Evolutionary conservation across 352 stramenopile genomes (phyloP), one percentile per base, ranked within the genome.

Genomic region (Pythium phragmiticola): DNA sequence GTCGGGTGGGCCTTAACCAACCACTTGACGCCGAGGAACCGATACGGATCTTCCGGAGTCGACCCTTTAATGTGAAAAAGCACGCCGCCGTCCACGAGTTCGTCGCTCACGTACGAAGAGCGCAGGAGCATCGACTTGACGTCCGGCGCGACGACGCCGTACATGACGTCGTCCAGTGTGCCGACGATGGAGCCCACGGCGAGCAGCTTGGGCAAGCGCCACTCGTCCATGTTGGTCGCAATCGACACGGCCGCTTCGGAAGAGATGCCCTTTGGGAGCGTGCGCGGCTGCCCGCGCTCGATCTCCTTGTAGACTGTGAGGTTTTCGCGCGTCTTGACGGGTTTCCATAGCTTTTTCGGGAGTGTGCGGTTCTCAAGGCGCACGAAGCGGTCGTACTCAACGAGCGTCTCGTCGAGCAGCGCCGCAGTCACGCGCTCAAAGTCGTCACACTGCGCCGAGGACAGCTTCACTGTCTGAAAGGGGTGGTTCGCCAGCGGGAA

Each of bases 91-190:
- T 89, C 80, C 17, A 81, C 67, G 42, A 83, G 59, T 8, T 77
- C 75, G 63, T 88, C 75, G 19, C 76, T 61, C 12, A 75, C 75
- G 63, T 83, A 88, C 12, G 73, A 60, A 7, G 65, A 75, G 37
- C 83, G 80, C n/a, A 89, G 53, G 21, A 79, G 56, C 75, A 86
- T 84, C 36, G 72, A 57, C 12, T 77, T 73, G 43, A 75, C 49
- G 65, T 83, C 74, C 21, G 84, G 80, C 11, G 77, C 71, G 3
- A 65, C 23, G 45, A 85, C 73, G 16, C 82, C 78, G 54, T 84
- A 80, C 64, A 75, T 69, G 42, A 69, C 55, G 37, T 75, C 68
- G 28, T 72, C 68, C n/a, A 75, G 55, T 13, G 55, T 59, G 26
- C 68, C 68, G 16, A 52, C 60, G 33, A 75, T 66, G 33, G 63